A percentile compares a stretch with the other conserved stretches of the same genome.
Evolutionary conservation across 108 stramenopile species (phyloP).

Genomic region (Pelagomonas calceolata): DNA sequence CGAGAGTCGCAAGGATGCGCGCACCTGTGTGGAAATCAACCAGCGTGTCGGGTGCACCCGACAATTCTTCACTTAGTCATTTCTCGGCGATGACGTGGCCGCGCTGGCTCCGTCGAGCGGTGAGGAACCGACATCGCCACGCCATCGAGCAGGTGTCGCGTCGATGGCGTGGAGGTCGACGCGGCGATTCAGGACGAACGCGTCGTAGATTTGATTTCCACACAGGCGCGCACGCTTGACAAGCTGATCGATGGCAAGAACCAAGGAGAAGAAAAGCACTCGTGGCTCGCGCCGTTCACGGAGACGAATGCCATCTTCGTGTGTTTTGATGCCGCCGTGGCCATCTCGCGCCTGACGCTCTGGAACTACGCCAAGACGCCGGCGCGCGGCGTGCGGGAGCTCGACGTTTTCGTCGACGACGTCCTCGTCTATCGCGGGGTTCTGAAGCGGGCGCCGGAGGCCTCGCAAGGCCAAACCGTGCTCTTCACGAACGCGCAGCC

Average conservation of each 20-base stretch:
- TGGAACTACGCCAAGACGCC: slow-evolving; percentile 32
- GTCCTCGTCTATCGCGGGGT: slow-evolving; percentile 15
- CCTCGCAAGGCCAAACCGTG: slow-evolving; percentile 3
- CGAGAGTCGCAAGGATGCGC: neutral
- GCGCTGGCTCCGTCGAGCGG: too few relatives aligned
- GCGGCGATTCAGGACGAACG: too few relatives aligned
- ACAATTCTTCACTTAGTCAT: too few relatives aligned
- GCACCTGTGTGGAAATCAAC: too few relatives aligned
- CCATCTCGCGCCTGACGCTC: slow-evolving; percentile 10
- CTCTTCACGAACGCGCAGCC: slow-evolving; percentile 14
- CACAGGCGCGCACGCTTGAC: slow-evolving; percentile 11
- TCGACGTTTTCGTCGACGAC: slow-evolving; percentile 23
- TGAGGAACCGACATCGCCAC: too few relatives aligned
- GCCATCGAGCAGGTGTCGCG: too few relatives aligned
- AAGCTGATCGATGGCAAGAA: slow-evolving; percentile 15
- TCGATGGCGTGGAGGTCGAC: too few relatives aligned
- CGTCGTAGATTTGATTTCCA: too few relatives aligned
- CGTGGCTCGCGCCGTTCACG: slow-evolving; percentile 18
- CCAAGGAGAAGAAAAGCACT: slow-evolving; percentile 14
- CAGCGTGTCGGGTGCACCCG: too few relatives aligned
- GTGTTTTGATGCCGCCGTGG: slow-evolving; percentile 20
- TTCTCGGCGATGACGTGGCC: too few relatives aligned
- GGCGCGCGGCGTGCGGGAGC: slow-evolving; percentile 14
- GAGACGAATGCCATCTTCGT: slow-evolving; percentile 18
- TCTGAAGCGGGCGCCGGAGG: slow-evolving; percentile 4